These are phyloP conservation scores for Microcos paniculata DNA, from an alignment of 345 rosid genomes.

Conservation along the genomic window DNA sequence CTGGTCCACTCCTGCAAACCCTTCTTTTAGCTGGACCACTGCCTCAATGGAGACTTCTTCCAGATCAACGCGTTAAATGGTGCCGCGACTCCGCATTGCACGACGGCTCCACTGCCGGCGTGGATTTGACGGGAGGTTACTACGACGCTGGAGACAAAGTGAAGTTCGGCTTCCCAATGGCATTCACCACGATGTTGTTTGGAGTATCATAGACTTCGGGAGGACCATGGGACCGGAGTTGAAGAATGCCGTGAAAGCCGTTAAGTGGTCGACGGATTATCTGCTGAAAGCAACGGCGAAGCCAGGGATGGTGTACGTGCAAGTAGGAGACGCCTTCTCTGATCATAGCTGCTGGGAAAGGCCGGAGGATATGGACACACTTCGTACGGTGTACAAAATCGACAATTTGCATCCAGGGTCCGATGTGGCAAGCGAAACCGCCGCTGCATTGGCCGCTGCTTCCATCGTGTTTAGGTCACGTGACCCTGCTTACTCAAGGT, in stretches of 20 bases:
- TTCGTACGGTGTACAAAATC: conserved; percentile 73
- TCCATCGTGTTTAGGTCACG: conserved; percentile 88
- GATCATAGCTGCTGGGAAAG: conserved; percentile 96
- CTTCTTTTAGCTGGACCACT: conserved; percentile 92
- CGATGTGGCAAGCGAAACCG: conserved; percentile 96
- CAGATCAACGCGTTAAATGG: conserved; percentile 76
- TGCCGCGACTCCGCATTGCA: conserved; percentile 84
- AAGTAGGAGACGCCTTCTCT: conserved; percentile 82
- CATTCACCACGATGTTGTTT: conserved; percentile 83
- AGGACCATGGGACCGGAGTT: conserved; percentile 80
- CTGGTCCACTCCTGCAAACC: conserved; percentile 94
- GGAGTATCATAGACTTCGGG: conserved; percentile 95
- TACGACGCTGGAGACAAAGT: conserved; percentile 98
- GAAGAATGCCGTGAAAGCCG: conserved; percentile 58
- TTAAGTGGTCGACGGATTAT: conserved; percentile 87
- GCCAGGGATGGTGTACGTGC: conserved; percentile 62
- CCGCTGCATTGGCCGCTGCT: conserved; percentile 95
- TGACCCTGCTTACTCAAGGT: conserved; percentile 74
- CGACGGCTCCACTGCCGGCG: conserved; percentile 72
- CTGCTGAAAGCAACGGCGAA: conserved; percentile 75
- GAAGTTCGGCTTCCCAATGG: conserved; percentile 97
- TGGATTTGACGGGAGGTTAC: conserved; percentile 85
- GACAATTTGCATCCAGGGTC: conserved; percentile 81
- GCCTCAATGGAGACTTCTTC: conserved; percentile 82
- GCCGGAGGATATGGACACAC: conserved; percentile 97